Evolutionary conservation across 1,284 basidiomycete species (phyloP), one percentile per base, ranked within the genome.

Genomic region (Pholiota adiposa): DNA sequence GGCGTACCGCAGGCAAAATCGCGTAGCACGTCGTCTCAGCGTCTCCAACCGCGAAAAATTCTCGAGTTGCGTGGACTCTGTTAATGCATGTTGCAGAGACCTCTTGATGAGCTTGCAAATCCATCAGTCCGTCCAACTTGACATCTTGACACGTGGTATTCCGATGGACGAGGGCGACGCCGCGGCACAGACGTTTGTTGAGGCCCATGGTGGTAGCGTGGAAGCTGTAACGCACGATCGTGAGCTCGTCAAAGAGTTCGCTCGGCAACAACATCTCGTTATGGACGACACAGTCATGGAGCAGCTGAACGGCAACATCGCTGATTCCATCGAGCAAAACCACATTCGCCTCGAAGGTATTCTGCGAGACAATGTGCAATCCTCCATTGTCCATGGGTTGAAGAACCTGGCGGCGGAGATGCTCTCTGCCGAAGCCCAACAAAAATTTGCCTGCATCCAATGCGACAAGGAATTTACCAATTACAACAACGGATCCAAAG

Each of bases 41-140:
- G 56, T 76, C 31, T 66, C 69, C 38, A 76, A 77, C 54, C 69
- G 72, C 59, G 75, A 77, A 3, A 69, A 69, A 40, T 70, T 72
- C 49, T 63, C 61, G 33, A 56, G 51, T n/a, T 67, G 64, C 51
- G 69, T 65, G 1, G 65, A 66, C 3, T 55, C 51, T 23, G 64
- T 77, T 63, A 74, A 73, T 44, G 52, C 51, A 4, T 76, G 75
- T 63, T 73, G 72, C 59, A 70, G 66, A 33, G 75, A 77, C 54
- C 67, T 78, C 4, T 68, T 77, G 60, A 68, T 76, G 63, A 76
- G 74, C 63, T 69, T 78, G 23, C 76, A 78, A 54, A 78, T 77
- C 34, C 72, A 76, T 27, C 75, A 77, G 63, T 72, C 69, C 21
- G 63, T 65, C 38, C 69, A 75, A 61, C 63, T 77, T 19, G 73